phyloP scores from a whole-genome alignment of 257 asterid species.

The Plantago major region DNA sequence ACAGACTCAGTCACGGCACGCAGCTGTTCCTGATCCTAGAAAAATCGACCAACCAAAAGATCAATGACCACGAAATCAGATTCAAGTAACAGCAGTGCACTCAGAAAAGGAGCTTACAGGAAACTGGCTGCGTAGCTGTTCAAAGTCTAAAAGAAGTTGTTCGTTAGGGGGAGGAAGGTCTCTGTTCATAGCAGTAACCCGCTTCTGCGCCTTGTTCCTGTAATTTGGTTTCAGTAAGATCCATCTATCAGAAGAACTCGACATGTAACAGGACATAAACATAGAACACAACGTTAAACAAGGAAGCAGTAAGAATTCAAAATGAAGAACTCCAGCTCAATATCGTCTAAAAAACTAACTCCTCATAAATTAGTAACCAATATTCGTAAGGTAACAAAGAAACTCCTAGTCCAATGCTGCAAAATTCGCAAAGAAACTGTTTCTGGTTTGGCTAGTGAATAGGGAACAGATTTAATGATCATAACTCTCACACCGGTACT shows the following conservation, averaged over 20 bases:
- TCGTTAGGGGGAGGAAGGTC: constrained; percentile 91
- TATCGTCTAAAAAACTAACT: not conserved
- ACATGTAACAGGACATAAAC: not conserved
- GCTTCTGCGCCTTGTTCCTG: constrained; percentile 93
- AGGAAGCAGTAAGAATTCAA: not conserved
- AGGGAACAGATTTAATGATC: too few species aligned
- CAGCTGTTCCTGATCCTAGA: constrained; percentile 85
- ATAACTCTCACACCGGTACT: not conserved
- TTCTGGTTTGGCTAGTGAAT: too few species aligned
- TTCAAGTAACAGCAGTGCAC: not conserved
- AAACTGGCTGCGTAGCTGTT: constrained; percentile 72
- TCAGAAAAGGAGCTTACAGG: constrained; percentile 36
- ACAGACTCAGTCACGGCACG: constrained; percentile 75
- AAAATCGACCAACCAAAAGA: constrained; percentile 9
- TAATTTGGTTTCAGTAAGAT: not conserved
- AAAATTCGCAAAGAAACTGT: too few species aligned
- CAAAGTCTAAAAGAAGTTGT: constrained; percentile 79
- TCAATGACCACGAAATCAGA: not conserved
- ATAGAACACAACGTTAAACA: not conserved
- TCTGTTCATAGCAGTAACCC: constrained; percentile 83
- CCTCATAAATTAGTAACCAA: not conserved
- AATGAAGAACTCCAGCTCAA: not conserved
- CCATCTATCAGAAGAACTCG: not conserved
- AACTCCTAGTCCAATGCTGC: not conserved
- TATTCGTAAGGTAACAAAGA: too few species aligned